Evolutionary conservation across 1,139 yeast species (phyloP), one percentile per base, ranked within the genome.

Genomic region (Debaryomyces nepalensis): DNA sequence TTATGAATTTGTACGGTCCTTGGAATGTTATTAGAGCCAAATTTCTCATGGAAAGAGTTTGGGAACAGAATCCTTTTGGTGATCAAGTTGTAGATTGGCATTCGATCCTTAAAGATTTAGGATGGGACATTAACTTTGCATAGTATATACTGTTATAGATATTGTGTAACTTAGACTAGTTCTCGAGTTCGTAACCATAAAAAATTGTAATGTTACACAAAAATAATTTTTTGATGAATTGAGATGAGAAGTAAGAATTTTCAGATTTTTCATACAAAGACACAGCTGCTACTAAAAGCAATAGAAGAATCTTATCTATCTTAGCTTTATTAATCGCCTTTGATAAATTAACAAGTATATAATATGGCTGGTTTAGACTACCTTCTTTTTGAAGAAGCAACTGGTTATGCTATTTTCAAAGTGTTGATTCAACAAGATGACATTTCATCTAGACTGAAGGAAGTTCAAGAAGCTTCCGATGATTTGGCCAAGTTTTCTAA

Each of bases 321-420:
- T 23, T 24, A 23, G 37, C 12, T 26, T 18, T 34, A 15, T 18
- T 24, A 16, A 21, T 12, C 14, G 24, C 30, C 37, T 34, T 33
- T 29, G 33, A 34, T 29, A 36, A n/a, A 29, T 23, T 30, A 36
- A 31, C 19, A 24, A 19, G 21, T 34, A 39, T 33, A 33, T n/a
- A 56, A 44, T 38, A 70, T 70, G 81, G 82, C 83, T 55, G 85
- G 85, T 59, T 80, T 90, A 69, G 97, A 93, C 71, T 93, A 83
- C 73, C 83, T 93, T 69, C 86, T 93, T 63, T 93, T 87, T 68
- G 99, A 93, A 78, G 98, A 93, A 77, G 97, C 99, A 49, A 90
- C 99, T 43, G 99, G 99, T 54, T 93, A 93, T 69, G 98, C 96
- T 55, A 79, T 93, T 61, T 93, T 91, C 82, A 88, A 93, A 71